Evolutionary conservation across 495 filamentous ascomycete genomes (phyloP), one percentile per base, ranked within the genome.

Genomic region (Aspergillus steynii): DNA sequence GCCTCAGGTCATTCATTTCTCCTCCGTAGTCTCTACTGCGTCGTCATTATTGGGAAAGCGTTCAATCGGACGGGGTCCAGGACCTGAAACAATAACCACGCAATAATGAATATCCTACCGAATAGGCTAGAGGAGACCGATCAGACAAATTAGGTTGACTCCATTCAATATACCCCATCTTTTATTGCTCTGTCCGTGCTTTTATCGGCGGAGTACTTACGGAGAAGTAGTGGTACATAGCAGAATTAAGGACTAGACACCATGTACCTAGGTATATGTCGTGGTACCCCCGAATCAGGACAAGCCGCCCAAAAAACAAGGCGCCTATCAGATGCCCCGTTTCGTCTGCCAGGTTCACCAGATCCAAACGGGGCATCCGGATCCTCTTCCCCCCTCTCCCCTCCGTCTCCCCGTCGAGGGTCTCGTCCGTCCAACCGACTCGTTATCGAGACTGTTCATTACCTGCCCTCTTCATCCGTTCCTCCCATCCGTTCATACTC

Each of bases 401-500:
- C 20, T 9, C 25, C 48, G 4, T 29, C 37, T 42, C 9, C 9
- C 8, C 10, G 37, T 42, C 9, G 12, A 42, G 37, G 37, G 9
- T 10, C 37, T 42, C 3, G 37, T 45, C n/a, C 12, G 25, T 34
- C 6, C 15, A n/a, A 45, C 7, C 27, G 3, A n/a, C 7, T 20
- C 26, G 12, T 15, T 42, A 57, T 32, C 55, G 6, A 26, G 55
- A 20, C 20, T 29, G 55, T 29, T 48, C 42, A 32, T 57, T 57
- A 45, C 56, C 25, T 57, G 61, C 73, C 63, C 72, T 68, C 63
- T 78, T 78, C 78, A 81, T 81, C 64, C 76, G 70, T 28, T 78
- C 74, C 51, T 76, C 69, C 82, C 82, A 85, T 55, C 83, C 83
- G 61, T 83, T 81, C 75, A 88, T 76, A 57, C 80, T 85, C 54